Evolutionary conservation across 2,329 filamentous ascomycete species (phyloP).

Genomic region (Sarocladium brachiariae): DNA sequence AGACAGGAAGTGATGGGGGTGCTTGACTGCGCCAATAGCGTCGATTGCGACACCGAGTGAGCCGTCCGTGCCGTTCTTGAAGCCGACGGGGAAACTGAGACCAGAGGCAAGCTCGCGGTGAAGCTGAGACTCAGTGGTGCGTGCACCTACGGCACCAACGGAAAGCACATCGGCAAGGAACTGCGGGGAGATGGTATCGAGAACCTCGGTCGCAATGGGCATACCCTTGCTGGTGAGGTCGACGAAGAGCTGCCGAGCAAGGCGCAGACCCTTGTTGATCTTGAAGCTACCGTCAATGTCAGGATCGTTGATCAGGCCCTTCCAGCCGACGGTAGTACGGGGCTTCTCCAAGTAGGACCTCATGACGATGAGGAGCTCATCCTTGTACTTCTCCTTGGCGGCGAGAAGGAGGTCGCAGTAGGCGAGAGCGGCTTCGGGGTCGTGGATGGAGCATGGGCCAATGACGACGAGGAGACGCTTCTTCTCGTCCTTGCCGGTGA

Average conservation of each 20-base stretch:
- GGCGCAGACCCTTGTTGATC: constrained; percentile 92
- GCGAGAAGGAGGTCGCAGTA: constrained; percentile 82
- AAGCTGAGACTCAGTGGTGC: constrained; percentile 92
- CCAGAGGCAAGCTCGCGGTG: constrained; percentile 92
- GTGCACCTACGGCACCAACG: constrained; percentile 88
- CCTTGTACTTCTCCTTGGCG: constrained; percentile 79
- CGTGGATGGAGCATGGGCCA: constrained; percentile 95
- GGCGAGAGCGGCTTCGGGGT: constrained; percentile 80
- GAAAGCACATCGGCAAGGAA: constrained; percentile 90
- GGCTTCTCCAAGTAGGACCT: constrained; percentile 98
- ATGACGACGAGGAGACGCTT: constrained; percentile 65
- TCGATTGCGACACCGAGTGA: constrained; percentile 85
- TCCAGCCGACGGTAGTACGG: constrained; percentile 96
- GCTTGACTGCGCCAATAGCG: constrained; percentile 84
- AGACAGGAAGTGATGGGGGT: constrained; percentile 93
- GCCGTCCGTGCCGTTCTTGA: constrained; percentile 99
- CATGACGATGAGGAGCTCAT: constrained; percentile 94
- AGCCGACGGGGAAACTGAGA: constrained; percentile 93
- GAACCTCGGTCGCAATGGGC: constrained; percentile 95
- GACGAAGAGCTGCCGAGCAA: constrained; percentile 84
- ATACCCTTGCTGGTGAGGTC: constrained; percentile 88
- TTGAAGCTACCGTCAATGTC: constrained; percentile 98
- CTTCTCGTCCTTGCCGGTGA: constrained; percentile 59
- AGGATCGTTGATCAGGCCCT: constrained; percentile 96
- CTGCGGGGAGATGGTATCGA: constrained; percentile 96